Percentiles rank a stretch among this genome's conserved stretches.
phyloP scores from a whole-genome alignment of 2,329 filamentous ascomycete genomes.

The Penicillium decumbens region DNA sequence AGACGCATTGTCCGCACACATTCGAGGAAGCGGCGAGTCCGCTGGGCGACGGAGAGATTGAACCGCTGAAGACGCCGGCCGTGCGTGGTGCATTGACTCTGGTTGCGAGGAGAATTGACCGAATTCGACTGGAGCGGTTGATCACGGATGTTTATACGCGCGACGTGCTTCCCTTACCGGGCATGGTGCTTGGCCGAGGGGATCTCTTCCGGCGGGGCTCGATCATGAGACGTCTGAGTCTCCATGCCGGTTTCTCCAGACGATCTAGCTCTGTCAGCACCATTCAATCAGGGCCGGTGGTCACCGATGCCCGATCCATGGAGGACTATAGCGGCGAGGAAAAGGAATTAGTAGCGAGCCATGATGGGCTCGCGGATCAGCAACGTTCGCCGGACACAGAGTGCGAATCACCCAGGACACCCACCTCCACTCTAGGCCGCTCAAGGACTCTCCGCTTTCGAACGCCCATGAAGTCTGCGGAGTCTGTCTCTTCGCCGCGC shows the following conservation, averaged over 20 bases:
- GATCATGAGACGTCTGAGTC: slow-evolving; percentile 82
- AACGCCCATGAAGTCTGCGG: slow-evolving; percentile 5
- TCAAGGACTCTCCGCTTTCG: slow-evolving; percentile 15
- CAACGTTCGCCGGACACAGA: slow-evolving; percentile 6
- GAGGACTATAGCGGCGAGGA: slow-evolving; percentile 13
- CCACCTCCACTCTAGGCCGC: slow-evolving; percentile 13
- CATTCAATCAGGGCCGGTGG: slow-evolving; percentile 13
- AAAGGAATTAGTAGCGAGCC: slow-evolving; percentile 8
- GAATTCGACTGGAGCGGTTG: slow-evolving; percentile 68
- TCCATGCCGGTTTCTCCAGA: slow-evolving; percentile 69
- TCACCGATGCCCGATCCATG: slow-evolving; percentile 9
- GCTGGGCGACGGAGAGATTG: slow-evolving; percentile 51
- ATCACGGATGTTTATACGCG: slow-evolving; percentile 80
- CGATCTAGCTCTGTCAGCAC: slow-evolving; percentile 57
- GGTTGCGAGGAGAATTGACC: slow-evolving; percentile 67
- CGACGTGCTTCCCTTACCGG: slow-evolving; percentile 74
- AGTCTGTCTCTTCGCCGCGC: slow-evolving; percentile 11
- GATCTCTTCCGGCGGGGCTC: slow-evolving; percentile 71
- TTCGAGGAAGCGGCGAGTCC: slow-evolving; percentile 43
- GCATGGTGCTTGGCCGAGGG: slow-evolving; percentile 63
- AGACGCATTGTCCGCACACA: slow-evolving; percentile 67
- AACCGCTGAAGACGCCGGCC: slow-evolving; percentile 76
- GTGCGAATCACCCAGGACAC: slow-evolving; percentile 11
- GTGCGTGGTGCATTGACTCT: slow-evolving; percentile 65
- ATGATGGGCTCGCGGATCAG: slow-evolving; percentile 12